A percentile compares a stretch with the other conserved stretches of the same genome.
phyloP scores from a whole-genome alignment of 805 yeast species.

The Candida oleophila region DNA sequence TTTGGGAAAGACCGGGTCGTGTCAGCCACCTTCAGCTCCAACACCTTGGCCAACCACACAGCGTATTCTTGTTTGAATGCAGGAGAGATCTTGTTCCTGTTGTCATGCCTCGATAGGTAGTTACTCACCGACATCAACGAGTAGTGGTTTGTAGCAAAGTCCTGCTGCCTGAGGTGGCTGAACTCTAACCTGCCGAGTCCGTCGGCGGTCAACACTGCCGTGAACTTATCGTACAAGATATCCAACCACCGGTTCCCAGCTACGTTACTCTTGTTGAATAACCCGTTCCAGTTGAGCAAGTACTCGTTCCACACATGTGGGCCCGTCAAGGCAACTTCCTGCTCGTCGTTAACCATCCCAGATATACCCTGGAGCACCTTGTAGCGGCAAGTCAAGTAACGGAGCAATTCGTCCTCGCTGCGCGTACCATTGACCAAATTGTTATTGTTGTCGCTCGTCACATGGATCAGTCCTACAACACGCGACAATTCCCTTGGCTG shows the following conservation, averaged over 20 bases:
- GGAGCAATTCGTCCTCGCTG: constrained; percentile 20
- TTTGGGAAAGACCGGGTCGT: constrained; percentile 6
- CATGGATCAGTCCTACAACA: background rate
- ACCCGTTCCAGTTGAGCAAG: constrained; percentile 17
- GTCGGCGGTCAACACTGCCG: constrained; percentile 15
- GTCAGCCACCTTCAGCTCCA: constrained; percentile 12
- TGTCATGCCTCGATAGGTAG: constrained; percentile 24
- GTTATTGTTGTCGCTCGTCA: background rate
- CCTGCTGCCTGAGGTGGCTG: constrained; percentile 13
- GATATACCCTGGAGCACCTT: constrained; percentile 29
- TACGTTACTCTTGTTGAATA: constrained; percentile 27
- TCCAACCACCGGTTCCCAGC: constrained; percentile 37
- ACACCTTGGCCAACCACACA: constrained; percentile 19
- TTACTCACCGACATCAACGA: constrained; percentile 26
- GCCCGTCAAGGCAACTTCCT: constrained; percentile 3
- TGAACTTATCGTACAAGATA: constrained; percentile 20
- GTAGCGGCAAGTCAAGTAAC: constrained; percentile 33
- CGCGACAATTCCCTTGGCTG: constrained; percentile 19
- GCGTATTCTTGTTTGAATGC: constrained; percentile 26
- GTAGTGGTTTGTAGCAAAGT: constrained; percentile 23
- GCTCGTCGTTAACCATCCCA: constrained; percentile 10
- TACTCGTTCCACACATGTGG: constrained; percentile 29
- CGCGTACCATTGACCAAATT: background rate
- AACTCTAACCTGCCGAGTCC: constrained; percentile 16
- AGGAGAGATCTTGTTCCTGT: constrained; percentile 13